A percentile compares a stretch with the other conserved stretches of the same genome.
phyloP scores from a whole-genome alignment of 331 rosid species.

The Telfairia occidentalis region DNA sequence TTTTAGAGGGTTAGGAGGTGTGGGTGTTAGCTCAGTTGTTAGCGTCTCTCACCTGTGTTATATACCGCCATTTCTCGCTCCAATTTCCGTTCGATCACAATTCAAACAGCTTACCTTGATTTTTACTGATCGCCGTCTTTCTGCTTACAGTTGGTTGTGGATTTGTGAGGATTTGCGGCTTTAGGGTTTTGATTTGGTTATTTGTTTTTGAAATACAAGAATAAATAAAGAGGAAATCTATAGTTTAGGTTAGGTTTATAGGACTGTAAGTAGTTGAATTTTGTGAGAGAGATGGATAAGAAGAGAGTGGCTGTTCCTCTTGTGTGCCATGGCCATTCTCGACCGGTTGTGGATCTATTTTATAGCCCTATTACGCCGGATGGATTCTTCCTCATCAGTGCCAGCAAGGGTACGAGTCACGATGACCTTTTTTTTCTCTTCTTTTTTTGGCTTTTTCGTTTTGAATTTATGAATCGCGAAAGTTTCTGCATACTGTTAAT shows the following conservation, averaged over 20 bases:
- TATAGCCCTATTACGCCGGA: conserved; percentile 88
- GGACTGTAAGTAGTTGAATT: conserved; percentile 6
- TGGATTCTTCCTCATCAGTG: conserved; percentile 89
- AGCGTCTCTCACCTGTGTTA: conserved; percentile 29
- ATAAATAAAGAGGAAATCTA: background rate
- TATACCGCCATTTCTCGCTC: conserved; percentile 16
- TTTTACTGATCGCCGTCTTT: conserved; percentile 7
- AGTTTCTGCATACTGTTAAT: background rate
- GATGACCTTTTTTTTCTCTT: no score
- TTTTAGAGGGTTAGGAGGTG: conserved; percentile 69
- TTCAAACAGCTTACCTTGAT: background rate
- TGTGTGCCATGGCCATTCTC: conserved; percentile 95
- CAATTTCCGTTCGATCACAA: conserved; percentile 1
- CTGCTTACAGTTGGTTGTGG: background rate
- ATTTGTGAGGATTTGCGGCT: conserved; percentile 1
- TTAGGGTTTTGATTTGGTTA: conserved; percentile 8
- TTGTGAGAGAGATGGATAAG: conserved; percentile 53
- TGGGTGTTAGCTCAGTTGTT: conserved; percentile 33
- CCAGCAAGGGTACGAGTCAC: conserved; percentile 65
- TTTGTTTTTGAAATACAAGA: background rate
- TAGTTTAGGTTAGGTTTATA: background rate
- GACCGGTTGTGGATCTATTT: conserved; percentile 89
- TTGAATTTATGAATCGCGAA: background rate
- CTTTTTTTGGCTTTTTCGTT: background rate
- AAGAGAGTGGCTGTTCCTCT: conserved; percentile 70